Evolutionary conservation across 345 rosid genomes (phyloP).

Genomic region (Xanthoceras sorbifolium): DNA sequence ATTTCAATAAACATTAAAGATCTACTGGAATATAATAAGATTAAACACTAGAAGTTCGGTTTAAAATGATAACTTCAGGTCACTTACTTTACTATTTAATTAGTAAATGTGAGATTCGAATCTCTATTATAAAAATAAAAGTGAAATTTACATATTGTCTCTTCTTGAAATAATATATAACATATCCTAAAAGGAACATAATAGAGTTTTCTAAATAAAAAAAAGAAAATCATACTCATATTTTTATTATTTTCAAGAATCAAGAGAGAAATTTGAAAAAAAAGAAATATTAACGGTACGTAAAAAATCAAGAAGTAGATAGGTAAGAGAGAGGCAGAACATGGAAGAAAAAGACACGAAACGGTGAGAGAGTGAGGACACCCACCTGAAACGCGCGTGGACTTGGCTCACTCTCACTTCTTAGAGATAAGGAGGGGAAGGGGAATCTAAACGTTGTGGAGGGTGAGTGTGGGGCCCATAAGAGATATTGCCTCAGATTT

Average conservation of each 20-base stretch:
- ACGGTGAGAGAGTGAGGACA: not conserved
- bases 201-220: no score
- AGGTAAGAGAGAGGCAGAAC: no score
- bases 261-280: not conserved
- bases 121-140: no score
- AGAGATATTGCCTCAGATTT: slow-evolving; percentile 21
- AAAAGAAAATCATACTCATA: not conserved
- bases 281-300: no score
- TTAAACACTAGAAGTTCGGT: no score
- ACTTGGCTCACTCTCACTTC: not conserved
- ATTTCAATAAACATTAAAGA: no score
- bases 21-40: no score
- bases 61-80: no score
- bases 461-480: slow-evolving; percentile 27
- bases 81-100: no score
- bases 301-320: no score
- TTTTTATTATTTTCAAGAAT: not conserved
- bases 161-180: not conserved
- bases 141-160: not conserved
- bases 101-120: no score
- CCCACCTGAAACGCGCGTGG: not conserved
- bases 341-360: not conserved
- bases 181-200: not conserved
- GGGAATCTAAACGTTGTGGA: slow-evolving; percentile 35
- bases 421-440: slow-evolving; percentile 42